A percentile compares a stretch with the other conserved stretches of the same genome.
These are phyloP conservation scores for Malus sieversii DNA, from an alignment of 306 rosid genomes.

Conservation along the genomic window DNA sequence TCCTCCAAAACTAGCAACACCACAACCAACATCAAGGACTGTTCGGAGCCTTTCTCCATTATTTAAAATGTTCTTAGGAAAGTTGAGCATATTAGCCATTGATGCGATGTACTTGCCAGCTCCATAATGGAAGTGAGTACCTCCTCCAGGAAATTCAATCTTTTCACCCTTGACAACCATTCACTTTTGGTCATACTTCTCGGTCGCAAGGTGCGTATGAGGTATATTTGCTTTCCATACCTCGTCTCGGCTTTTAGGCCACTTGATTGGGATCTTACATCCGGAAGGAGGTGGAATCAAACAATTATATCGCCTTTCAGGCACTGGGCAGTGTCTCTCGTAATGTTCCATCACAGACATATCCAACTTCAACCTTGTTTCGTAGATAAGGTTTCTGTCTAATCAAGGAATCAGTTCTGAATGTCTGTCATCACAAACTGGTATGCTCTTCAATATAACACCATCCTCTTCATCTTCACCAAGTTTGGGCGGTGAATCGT, in stretches of 20 bases:
- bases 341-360: conserved; percentile 94
- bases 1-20: conserved; percentile 98
- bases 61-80: conserved; percentile 60
- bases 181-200: conserved; percentile 99
- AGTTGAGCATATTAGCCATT: conserved; percentile 95
- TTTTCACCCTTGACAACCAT: conserved; percentile 94
- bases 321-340: conserved; percentile 91
- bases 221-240: conserved; percentile 99
- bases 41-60: conserved; percentile 77
- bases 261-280: conserved; percentile 89
- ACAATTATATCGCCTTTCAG: conserved; percentile 89
- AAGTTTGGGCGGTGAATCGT: conserved; percentile 48
- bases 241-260: conserved; percentile 99
- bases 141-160: conserved; percentile 95
- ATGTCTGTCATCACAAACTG: conserved; percentile 94
- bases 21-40: conserved; percentile 98
- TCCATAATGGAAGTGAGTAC: conserved; percentile 98
- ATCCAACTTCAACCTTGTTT: conserved; percentile 90
- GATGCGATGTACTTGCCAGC: conserved; percentile 93
- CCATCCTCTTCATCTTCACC: conserved; percentile 53
- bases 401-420: conserved; percentile 94
- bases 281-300: conserved; percentile 96
- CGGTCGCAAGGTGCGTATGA: conserved; percentile 96
- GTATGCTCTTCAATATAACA: conserved; percentile 64
- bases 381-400: conserved; percentile 91